Percentiles rank a stretch among this genome's conserved stretches.
These are phyloP conservation scores for Aspergillus brunneoviolaceus DNA, from an alignment of 2,329 filamentous ascomycete genomes.

Conservation along the genomic window DNA sequence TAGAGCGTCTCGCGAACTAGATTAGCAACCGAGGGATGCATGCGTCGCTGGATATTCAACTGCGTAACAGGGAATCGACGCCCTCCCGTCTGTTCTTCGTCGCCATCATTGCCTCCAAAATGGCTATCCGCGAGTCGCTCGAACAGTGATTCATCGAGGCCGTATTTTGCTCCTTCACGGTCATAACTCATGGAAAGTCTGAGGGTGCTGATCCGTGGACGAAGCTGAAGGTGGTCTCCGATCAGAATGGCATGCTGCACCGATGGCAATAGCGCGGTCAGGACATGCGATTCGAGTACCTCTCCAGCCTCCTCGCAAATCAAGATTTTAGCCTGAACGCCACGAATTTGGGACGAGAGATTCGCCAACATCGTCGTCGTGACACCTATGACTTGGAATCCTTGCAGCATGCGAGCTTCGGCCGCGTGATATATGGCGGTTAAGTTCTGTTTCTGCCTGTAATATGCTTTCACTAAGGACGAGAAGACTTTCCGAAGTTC, in stretches of 20 bases:
- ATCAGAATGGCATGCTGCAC: constrained; percentile 13
- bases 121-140: constrained; percentile 3
- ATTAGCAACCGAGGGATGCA: constrained; percentile 6
- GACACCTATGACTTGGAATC: constrained; percentile 8
- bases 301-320: constrained; percentile 15
- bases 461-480: not conserved
- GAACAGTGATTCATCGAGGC: constrained; percentile 10
- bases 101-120: not conserved
- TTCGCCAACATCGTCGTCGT: constrained; percentile 13
- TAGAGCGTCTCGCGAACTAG: constrained; percentile 10
- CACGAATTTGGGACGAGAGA: constrained; percentile 1
- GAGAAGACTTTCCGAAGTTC: not conserved
- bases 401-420: not conserved
- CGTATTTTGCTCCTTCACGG: not conserved
- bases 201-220: constrained; percentile 6
- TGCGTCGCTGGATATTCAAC: constrained; percentile 9
- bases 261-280: constrained; percentile 8
- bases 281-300: constrained; percentile 10
- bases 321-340: constrained; percentile 3
- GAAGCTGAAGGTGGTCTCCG: constrained; percentile 13
- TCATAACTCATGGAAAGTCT: constrained; percentile 4
- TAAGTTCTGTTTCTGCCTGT: not conserved
- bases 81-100: not conserved
- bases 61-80: constrained; percentile 7
- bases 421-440: not conserved